Base-by-base conservation (phyloP, 805 yeast species). In the Komagataella kurtzmanii region DNA sequence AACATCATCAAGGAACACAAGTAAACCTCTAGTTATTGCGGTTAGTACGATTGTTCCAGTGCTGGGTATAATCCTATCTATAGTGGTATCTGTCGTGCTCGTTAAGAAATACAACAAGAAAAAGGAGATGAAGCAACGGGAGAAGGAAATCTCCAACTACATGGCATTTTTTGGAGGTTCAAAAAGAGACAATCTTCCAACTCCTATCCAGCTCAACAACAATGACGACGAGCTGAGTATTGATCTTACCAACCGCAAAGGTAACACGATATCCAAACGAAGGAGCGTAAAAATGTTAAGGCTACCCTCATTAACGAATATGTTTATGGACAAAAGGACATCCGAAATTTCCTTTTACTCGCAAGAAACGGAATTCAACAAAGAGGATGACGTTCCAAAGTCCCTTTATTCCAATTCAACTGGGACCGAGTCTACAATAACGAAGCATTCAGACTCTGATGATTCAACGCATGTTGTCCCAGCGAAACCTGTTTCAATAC, bases 1-100 rank as follows among this genome's bases (percentile, higher is more conserved):
- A 12, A 43, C 54, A 3, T n/a, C 55, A 6, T 17, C 54, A 4
- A 56, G 59, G 1, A 59, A 57, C 50, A 14, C 53, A n/a, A 49
- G 51, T 17, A 64, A 58, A 52, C 56, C 55, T n/a, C 54, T 70
- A 2, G 61, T 74, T 10, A 76, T 76, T 17, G 79, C 73, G 1
- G 57, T 76, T n/a, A 71, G 79, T 0, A 70, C 75, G 1, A 58
- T 74, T 8, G 61, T 75, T 4, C 78, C 79, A 3, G 50, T 74
- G 1, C 62, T 73, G 12, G 65, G 66, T 3, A 54, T 74, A 3
- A 61, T 66, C 7, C 63, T 71, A 1, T 54, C 65, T 2, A 65
- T 62, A 0, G 66, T 68, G 8, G 61, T 63, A 7, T 59, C 62
- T 0, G 19, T 65, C 1, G 52, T 61, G 44, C n/a, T 68, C 14